These are phyloP conservation scores for Abortiporus biennis DNA, from an alignment of 1,284 basidiomycete species.

Conservation along the genomic window DNA sequence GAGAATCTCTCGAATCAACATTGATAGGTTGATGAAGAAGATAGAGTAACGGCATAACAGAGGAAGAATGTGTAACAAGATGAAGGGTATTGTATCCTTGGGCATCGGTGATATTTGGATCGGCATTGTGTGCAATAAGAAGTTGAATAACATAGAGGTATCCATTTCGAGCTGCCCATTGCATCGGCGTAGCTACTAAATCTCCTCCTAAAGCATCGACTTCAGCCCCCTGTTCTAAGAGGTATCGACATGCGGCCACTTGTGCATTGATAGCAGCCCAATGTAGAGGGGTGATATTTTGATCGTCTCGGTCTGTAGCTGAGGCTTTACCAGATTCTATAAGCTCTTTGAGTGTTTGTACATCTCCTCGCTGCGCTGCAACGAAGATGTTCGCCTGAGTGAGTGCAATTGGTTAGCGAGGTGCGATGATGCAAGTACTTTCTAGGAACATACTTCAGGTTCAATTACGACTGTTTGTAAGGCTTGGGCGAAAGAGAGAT, in stretches of 20 bases:
- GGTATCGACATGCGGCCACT: slow-evolving; percentile 67
- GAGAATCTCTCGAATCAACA: slow-evolving; percentile 83
- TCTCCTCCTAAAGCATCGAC: slow-evolving; percentile 95
- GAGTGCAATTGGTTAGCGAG: background rate
- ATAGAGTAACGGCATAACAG: slow-evolving; percentile 92
- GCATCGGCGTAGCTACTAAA: slow-evolving; percentile 91
- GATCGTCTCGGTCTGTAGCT: slow-evolving; percentile 79
- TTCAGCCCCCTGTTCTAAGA: slow-evolving; percentile 92
- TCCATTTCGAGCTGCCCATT: slow-evolving; percentile 97
- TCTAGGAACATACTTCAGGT: slow-evolving; percentile 23
- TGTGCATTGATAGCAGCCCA: slow-evolving; percentile 97
- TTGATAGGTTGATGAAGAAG: slow-evolving; percentile 88
- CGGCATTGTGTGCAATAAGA: slow-evolving; percentile 83
- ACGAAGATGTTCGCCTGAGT: slow-evolving; percentile 63
- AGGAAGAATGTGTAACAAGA: slow-evolving; percentile 90
- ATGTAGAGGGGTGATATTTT: slow-evolving; percentile 93
- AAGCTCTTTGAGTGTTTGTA: slow-evolving; percentile 59
- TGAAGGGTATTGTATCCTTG: slow-evolving; percentile 98
- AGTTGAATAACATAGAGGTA: slow-evolving; percentile 94
- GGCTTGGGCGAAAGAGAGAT: slow-evolving; percentile 23
- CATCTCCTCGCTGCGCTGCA: slow-evolving; percentile 85
- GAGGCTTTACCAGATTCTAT: slow-evolving; percentile 69
- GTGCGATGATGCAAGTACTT: slow-evolving; percentile 3
- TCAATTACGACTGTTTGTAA: slow-evolving; percentile 23
- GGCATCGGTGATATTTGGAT: slow-evolving; percentile 86